phyloP scores from a whole-genome alignment of 495 filamentous ascomycete genomes.

The Aspergillus ellipticus region DNA sequence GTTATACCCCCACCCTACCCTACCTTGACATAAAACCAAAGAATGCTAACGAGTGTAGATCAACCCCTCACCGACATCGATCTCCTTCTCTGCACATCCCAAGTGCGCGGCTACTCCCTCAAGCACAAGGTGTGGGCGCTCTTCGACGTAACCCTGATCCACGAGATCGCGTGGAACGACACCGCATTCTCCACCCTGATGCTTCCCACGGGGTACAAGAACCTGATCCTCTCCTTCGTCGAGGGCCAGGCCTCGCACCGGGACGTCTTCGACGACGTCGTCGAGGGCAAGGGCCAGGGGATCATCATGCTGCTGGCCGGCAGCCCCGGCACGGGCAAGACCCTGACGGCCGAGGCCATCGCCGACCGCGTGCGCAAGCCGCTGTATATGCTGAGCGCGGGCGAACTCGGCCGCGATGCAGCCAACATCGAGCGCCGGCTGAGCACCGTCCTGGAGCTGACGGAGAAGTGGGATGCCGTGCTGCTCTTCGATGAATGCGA shows the following conservation, averaged over 20 bases:
- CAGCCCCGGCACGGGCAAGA: conserved; percentile 26
- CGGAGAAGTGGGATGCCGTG: conserved; percentile 30
- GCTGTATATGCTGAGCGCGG: conserved; percentile 15
- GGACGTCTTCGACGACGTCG: not conserved
- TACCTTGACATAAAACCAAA: too few species aligned
- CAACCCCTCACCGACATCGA: too few species aligned
- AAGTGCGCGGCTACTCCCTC: too few species aligned
- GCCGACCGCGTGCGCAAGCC: conserved; percentile 20
- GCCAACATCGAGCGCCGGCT: not conserved
- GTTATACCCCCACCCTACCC: too few species aligned
- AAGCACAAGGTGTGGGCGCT: too few species aligned
- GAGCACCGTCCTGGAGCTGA: conserved; percentile 1
- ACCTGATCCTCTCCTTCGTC: not conserved
- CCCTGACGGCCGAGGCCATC: conserved; percentile 26
- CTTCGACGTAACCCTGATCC: too few species aligned
- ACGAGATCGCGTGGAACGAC: not conserved
- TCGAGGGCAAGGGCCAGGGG: conserved; percentile 2
- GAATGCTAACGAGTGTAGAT: too few species aligned
- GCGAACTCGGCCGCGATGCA: not conserved
- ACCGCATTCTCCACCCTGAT: not conserved
- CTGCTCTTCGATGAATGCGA: conserved; percentile 65
- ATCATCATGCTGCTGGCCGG: conserved; percentile 13
- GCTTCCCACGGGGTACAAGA: not conserved
- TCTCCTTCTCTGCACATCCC: not conserved
- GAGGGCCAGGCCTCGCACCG: not conserved